Percentiles rank a stretch among this genome's conserved stretches.
These are phyloP conservation scores for Beauveria medogensis DNA, from an alignment of 2,329 filamentous ascomycete genomes.

Conservation along the genomic window DNA sequence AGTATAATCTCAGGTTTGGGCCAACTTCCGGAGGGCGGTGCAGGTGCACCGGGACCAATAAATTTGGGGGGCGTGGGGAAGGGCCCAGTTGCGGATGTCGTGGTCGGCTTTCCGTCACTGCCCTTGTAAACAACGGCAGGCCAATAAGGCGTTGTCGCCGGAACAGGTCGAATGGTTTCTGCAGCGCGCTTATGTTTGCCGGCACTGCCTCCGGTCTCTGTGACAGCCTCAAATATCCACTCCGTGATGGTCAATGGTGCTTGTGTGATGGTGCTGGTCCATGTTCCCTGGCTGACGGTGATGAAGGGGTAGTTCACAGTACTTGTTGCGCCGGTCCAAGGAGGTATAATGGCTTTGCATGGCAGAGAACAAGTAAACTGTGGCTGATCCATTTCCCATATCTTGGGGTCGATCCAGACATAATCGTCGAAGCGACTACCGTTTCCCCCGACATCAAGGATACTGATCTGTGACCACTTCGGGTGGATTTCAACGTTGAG, in stretches of 20 bases:
- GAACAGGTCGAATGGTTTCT: constrained; percentile 13
- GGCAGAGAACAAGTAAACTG: constrained; percentile 21
- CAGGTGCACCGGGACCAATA: constrained; percentile 13
- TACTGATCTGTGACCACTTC: constrained; percentile 20
- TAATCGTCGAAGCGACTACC: neutral
- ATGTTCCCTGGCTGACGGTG: constrained; percentile 22
- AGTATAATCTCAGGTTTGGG: constrained; percentile 8
- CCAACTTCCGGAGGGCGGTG: constrained; percentile 14
- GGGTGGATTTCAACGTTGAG: constrained; percentile 21
- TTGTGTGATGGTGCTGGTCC: constrained; percentile 23
- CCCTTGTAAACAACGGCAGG: constrained; percentile 16
- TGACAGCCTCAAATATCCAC: constrained; percentile 19
- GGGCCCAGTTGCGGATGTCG: constrained; percentile 9
- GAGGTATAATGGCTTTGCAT: constrained; percentile 21
- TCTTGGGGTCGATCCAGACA: constrained; percentile 15
- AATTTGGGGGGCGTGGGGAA: constrained; percentile 16
- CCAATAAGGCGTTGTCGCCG: constrained; percentile 17
- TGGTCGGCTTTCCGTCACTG: constrained; percentile 13
- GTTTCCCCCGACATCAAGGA: constrained; percentile 15
- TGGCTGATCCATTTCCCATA: constrained; percentile 24
- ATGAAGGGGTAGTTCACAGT: constrained; percentile 23
- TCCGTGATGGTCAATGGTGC: constrained; percentile 21
- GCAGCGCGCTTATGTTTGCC: constrained; percentile 8
- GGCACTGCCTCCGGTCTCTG: constrained; percentile 11
- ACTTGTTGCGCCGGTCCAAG: constrained; percentile 20